These are phyloP conservation scores for Citrus mangshanensis DNA, from an alignment of 345 rosid genomes.

Conservation along the genomic window DNA sequence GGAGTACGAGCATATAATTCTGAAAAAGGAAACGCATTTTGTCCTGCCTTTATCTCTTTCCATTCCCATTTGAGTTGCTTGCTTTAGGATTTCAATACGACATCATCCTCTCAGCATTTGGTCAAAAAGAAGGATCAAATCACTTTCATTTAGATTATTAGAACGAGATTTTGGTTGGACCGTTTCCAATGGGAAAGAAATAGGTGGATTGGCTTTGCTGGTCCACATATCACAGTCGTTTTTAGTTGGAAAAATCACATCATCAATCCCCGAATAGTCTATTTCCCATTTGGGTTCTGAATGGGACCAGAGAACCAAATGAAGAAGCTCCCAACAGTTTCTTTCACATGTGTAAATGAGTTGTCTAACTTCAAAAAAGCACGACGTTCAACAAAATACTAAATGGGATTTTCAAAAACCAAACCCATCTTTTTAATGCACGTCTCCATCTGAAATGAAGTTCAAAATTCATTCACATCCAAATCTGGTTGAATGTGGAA, in stretches of 20 bases:
- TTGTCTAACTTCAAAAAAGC: neutral
- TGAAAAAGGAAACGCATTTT: conserved; percentile 19
- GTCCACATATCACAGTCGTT: neutral
- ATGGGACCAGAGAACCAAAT: conserved; percentile 3
- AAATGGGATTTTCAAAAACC: neutral
- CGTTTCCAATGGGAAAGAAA: conserved; percentile 1
- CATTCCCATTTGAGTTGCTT: conserved; percentile 6
- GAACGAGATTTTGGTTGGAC: conserved; percentile 8
- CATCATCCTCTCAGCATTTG: conserved; percentile 2
- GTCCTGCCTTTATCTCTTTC: neutral
- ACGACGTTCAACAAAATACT: neutral
- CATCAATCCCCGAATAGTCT: neutral
- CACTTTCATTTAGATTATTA: conserved; percentile 8
- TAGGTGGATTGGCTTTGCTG: neutral
- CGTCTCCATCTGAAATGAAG: conserved; percentile 6
- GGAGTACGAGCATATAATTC: neutral
- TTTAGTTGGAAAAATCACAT: neutral
- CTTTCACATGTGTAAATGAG: neutral
- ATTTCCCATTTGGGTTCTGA: neutral
- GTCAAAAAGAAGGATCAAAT: conserved; percentile 27
- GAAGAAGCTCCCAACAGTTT: neutral
- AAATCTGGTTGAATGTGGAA: neutral
- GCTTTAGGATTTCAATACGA: conserved; percentile 4
- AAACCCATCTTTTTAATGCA: neutral
- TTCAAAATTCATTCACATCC: neutral